A percentile compares a stretch with the other conserved stretches of the same genome.
Conservation (phyloP, 1,139 yeast species). For the Candida buenavistaensis region DNA sequence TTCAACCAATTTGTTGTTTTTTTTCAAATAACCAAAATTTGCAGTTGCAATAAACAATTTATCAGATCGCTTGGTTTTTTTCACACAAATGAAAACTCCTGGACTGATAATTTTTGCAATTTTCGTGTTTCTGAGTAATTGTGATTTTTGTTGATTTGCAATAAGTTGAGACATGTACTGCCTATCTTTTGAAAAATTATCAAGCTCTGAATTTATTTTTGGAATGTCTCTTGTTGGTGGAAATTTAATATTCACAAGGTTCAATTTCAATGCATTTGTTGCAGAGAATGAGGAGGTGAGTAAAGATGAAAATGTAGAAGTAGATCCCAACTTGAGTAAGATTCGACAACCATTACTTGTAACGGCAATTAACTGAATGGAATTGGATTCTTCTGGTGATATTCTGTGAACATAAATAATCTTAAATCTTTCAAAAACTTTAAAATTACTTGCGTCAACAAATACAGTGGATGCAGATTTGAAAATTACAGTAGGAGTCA, state of each 20-base stretch:
- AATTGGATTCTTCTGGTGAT: slow-evolving; percentile 62
- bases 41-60: slow-evolving; percentile 74
- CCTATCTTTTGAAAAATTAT: slow-evolving; percentile 44
- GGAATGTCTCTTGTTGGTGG: slow-evolving; percentile 73
- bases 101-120: slow-evolving; percentile 68
- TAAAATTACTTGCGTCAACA: slow-evolving; percentile 41
- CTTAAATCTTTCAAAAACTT: slow-evolving; percentile 48
- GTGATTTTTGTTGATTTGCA: slow-evolving; percentile 46
- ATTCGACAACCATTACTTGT: slow-evolving; percentile 85
- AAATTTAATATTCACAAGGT: slow-evolving; percentile 61
- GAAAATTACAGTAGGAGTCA: slow-evolving; percentile 50
- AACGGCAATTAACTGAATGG: slow-evolving; percentile 78
- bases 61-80: slow-evolving; percentile 45
- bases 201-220: slow-evolving; percentile 51
- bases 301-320: slow-evolving; percentile 30
- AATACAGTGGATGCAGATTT: slow-evolving; percentile 61
- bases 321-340: slow-evolving; percentile 52
- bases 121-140: slow-evolving; percentile 47
- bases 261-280: slow-evolving; percentile 32
- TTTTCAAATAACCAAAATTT: slow-evolving; percentile 79
- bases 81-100: slow-evolving; percentile 67
- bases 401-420: slow-evolving; percentile 67
- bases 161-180: slow-evolving; percentile 45
- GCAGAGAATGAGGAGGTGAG: slow-evolving; percentile 24
- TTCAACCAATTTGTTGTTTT: slow-evolving; percentile 69